phyloP scores from a whole-genome alignment of 768 basidiomycete species.

The Leucosporidium yakuticum region DNA sequence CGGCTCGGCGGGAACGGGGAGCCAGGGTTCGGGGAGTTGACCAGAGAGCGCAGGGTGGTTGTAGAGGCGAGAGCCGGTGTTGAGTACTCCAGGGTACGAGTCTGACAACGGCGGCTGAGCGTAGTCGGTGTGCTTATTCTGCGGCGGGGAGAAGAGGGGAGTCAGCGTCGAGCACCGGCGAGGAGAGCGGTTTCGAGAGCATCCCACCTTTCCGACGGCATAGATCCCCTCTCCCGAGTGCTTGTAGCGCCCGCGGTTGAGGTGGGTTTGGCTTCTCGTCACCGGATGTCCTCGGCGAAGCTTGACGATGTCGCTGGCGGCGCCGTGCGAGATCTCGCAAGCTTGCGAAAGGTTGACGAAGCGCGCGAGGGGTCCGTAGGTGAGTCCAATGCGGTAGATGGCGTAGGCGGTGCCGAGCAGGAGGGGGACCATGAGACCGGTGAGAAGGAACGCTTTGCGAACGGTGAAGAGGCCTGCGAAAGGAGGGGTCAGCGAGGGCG shows the following conservation, averaged over 20 bases:
- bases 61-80: conserved; percentile 90
- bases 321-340: conserved; percentile 54
- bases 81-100: conserved; percentile 87
- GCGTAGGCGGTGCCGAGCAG: conserved; percentile 67
- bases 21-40: conserved; percentile 85
- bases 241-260: conserved; percentile 80
- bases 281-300: conserved; percentile 78
- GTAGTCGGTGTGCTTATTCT: conserved; percentile 45
- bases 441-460: conserved; percentile 56
- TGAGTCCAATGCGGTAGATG: conserved; percentile 68
- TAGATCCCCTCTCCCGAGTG: conserved; percentile 91
- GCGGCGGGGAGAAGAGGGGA: not conserved
- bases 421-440: conserved; percentile 66
- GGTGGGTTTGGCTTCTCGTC: conserved; percentile 78
- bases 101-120: conserved; percentile 96
- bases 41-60: conserved; percentile 95
- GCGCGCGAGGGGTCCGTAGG: conserved; percentile 66
- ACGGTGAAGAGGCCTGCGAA: conserved; percentile 76
- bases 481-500: not conserved
- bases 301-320: conserved; percentile 64
- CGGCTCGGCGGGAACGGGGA: conserved; percentile 66
- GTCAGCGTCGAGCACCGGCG: not conserved
- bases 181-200: conserved; percentile 45
- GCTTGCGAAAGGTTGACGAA: conserved; percentile 80
- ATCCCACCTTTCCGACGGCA: conserved; percentile 80